Percentiles rank a stretch among this genome's conserved stretches.
These are phyloP conservation scores for Phellinidium pouzarii DNA, from an alignment of 1,284 basidiomycete species.

Conservation along the genomic window DNA sequence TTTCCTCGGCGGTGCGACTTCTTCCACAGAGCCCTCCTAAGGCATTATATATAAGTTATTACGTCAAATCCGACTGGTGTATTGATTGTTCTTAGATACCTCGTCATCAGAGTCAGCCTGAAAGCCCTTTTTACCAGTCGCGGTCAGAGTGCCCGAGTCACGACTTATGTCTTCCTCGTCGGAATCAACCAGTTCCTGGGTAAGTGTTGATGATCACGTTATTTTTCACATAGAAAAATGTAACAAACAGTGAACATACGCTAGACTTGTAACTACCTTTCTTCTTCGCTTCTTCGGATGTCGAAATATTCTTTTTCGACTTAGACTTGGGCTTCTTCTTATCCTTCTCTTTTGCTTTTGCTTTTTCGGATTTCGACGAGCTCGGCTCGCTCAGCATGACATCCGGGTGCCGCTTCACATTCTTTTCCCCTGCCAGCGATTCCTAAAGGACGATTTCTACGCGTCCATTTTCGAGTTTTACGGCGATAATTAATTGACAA, in stretches of 20 bases:
- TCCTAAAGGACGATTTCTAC: too few species aligned
- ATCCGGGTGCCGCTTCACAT: not conserved
- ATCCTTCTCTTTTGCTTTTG: constrained; percentile 18
- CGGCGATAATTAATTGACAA: not conserved
- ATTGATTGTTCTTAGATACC: not conserved
- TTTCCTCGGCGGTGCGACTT: constrained; percentile 11
- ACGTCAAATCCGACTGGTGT: not conserved
- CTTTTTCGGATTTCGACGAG: constrained; percentile 9
- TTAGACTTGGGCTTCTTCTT: constrained; percentile 15
- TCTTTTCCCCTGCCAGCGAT: too few species aligned
- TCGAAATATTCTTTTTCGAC: not conserved
- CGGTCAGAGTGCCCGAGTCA: constrained; percentile 1
- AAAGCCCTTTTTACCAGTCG: constrained; percentile 8
- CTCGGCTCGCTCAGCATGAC: not conserved
- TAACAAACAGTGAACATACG: not conserved
- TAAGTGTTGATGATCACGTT: not conserved
- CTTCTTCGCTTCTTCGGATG: constrained; percentile 24
- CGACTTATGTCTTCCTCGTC: constrained; percentile 9
- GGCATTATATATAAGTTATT: not conserved
- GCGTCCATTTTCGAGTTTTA: too few species aligned
- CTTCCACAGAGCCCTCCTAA: constrained; percentile 10
- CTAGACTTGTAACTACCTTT: constrained; percentile 4
- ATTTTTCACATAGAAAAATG: not conserved
- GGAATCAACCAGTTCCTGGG: constrained; percentile 1
- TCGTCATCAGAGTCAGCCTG: constrained; percentile 8